Evolutionary conservation across 495 filamentous ascomycete species (phyloP).

Genomic region (Cercophora scortea): DNA sequence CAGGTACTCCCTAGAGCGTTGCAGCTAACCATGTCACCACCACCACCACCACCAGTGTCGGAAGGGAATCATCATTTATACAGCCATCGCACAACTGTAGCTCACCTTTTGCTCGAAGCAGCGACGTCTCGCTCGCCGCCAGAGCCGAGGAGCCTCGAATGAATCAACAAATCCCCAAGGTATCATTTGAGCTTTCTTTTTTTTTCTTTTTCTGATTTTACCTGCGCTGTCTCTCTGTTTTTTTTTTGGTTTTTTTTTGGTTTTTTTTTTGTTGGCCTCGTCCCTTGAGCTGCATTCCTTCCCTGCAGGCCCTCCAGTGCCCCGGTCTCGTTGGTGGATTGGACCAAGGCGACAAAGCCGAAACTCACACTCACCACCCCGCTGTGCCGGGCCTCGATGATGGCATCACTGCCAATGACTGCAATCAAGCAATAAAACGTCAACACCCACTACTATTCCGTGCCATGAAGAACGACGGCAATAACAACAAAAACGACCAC

Average conservation of each 20-base stretch:
- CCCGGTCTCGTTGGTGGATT: constrained; percentile 1
- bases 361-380: constrained; percentile 4
- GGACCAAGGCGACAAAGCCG: constrained; percentile 1
- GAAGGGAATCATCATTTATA: constrained; percentile 3
- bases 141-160: constrained; percentile 36
- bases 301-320: not conserved
- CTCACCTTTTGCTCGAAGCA: constrained; percentile 9
- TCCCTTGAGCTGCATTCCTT: not conserved
- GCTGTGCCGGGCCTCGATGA: constrained; percentile 14
- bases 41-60: not conserved
- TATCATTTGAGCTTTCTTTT: constrained; percentile 11
- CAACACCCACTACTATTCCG: constrained; percentile 1
- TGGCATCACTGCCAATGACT: constrained; percentile 17
- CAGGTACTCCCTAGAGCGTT: not conserved
- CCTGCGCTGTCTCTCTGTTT: not conserved
- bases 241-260: constrained; percentile 2
- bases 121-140: constrained; percentile 30
- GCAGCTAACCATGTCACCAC: constrained; percentile 10
- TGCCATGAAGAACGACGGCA: constrained; percentile 6
- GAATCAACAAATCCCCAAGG: constrained; percentile 44
- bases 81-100: constrained; percentile 12
- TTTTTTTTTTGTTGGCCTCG: not conserved
- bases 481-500: not conserved
- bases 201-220: not conserved
- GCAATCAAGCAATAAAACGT: constrained; percentile 20